These are phyloP conservation scores for Pulveroboletus sp. DNA, from an alignment of 768 basidiomycete species.

Conservation along the genomic window DNA sequence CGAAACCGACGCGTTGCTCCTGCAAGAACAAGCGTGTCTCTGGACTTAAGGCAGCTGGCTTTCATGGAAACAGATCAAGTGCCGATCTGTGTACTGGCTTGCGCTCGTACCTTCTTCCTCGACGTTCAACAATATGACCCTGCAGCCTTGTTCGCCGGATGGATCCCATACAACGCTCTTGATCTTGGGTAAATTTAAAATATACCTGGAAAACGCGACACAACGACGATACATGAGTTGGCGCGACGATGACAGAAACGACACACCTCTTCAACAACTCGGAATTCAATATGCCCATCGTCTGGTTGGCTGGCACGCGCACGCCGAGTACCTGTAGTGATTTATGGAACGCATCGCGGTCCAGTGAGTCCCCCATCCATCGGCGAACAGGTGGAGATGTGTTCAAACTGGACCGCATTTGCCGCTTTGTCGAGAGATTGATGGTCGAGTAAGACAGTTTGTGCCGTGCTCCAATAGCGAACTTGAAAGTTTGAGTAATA, in stretches of 20 bases:
- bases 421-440: neutral
- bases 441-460: constrained; percentile 1
- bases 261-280: constrained; percentile 56
- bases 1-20: constrained; percentile 51
- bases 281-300: constrained; percentile 53
- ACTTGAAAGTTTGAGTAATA: constrained; percentile 5
- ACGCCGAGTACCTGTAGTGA: constrained; percentile 64
- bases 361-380: constrained; percentile 49
- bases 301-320: constrained; percentile 53
- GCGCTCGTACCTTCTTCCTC: constrained; percentile 50
- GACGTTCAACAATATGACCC: constrained; percentile 65
- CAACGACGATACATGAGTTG: constrained; percentile 10
- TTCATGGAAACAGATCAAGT: constrained; percentile 22
- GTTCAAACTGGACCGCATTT: constrained; percentile 29
- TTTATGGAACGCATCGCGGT: constrained; percentile 61
- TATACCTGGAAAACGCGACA: constrained; percentile 35
- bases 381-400: constrained; percentile 45
- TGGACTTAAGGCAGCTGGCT: constrained; percentile 64
- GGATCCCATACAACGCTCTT: constrained; percentile 54
- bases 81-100: neutral
- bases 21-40: constrained; percentile 53
- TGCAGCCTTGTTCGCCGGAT: constrained; percentile 42
- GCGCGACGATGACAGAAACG: neutral
- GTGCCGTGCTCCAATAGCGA: constrained; percentile 3
- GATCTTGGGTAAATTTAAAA: constrained; percentile 68